Evolutionary conservation across 208 protist genomes (phyloP).

Genomic region (Leishmania gerbilli): DNA sequence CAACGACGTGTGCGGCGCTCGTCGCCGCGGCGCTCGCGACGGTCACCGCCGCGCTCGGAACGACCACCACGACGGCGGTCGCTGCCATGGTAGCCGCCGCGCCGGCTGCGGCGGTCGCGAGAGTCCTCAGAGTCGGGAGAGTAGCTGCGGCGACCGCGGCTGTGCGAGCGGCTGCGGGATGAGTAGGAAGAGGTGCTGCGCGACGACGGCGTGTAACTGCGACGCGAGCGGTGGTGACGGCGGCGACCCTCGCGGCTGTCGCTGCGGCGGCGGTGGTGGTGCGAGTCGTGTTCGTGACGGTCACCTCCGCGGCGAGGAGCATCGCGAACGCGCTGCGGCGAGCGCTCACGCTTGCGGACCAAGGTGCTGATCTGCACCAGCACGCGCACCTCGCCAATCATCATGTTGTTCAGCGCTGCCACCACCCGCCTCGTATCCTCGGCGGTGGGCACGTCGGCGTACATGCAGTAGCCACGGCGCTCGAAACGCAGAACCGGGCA

Average conservation of each 20-base stretch:
- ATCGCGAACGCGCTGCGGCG: slow-evolving; percentile 9
- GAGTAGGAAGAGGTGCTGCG: slow-evolving; percentile 16
- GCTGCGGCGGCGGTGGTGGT: slow-evolving; percentile 21
- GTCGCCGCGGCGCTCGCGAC: slow-evolving; percentile 24
- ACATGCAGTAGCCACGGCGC: slow-evolving; percentile 67
- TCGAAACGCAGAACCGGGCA: slow-evolving; percentile 46
- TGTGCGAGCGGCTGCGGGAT: slow-evolving; percentile 23
- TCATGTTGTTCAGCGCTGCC: slow-evolving; percentile 42
- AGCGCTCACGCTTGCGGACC: slow-evolving; percentile 32
- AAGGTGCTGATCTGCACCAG: slow-evolving; percentile 56
- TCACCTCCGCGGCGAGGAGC: slow-evolving; percentile 1
- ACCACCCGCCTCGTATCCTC: slow-evolving; percentile 47
- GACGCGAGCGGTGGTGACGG: slow-evolving; percentile 33
- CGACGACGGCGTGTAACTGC: slow-evolving; percentile 29
- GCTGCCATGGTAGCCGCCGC: slow-evolving; percentile 8
- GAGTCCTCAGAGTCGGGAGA: slow-evolving; percentile 28
- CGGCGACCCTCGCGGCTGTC: slow-evolving; percentile 23
- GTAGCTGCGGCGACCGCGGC: slow-evolving; percentile 25
- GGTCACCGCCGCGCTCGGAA: slow-evolving; percentile 3
- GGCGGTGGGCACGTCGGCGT: slow-evolving; percentile 41
- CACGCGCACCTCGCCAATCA: slow-evolving; percentile 53
- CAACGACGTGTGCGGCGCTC: slow-evolving; percentile 27
- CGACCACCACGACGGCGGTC: slow-evolving; percentile 22
- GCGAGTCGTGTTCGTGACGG: not conserved
- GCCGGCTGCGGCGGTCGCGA: slow-evolving; percentile 20